Base-by-base conservation (phyloP, 2,329 filamentous ascomycete genomes). In the Stagonosporopsis chrysanthemi region DNA sequence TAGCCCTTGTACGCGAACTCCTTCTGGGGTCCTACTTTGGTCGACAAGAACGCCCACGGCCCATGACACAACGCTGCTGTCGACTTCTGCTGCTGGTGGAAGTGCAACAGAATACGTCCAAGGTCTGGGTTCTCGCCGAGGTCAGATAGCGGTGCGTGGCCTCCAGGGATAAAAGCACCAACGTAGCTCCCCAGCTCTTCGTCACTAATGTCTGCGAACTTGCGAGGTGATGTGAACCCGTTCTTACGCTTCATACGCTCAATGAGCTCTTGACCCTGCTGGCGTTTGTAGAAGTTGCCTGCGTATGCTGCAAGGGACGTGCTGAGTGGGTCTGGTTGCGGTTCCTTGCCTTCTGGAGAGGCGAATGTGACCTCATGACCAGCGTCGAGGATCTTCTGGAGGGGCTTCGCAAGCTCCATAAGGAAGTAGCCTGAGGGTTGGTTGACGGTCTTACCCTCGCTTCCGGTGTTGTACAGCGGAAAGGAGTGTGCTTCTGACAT, bases 41-140 rank as follows among this genome's bases (percentile, higher is more conserved):
- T 81, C 4, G 74, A 78, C 14, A 82, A 54, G 35, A 81, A 73
- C 1, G 78, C 80, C 63, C 77, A 80, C 0, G 79, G 79, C 1
- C 80, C 80, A 51, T 82, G 79, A 36, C 80, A 81, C n/a, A 81
- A 76, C 3, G 74, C 76, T 1, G 78, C 79, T 0, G 80, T 81
- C 0, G 80, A 79, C 58, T 81, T 81, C 4, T 70, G 64, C 56
- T 73, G 60, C 2, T 44, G 42, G 50, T 81, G 77, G 60, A 81
- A 81, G 28, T 78, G 75, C 2, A 59, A 62, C 47, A 82, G 47
- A 3, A 81, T 78, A 4, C 79, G 71, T 0, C 79, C 80, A 6
- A 81, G 67, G 2, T 81, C 78, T 3, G 68, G 52, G 52, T 81
- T 72, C 15, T 72, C 73, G 0, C 79, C 79, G 0, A 82, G 62